These are phyloP conservation scores for Coniella lustricola DNA, from an alignment of 2,329 filamentous ascomycete species.

Conservation along the genomic window DNA sequence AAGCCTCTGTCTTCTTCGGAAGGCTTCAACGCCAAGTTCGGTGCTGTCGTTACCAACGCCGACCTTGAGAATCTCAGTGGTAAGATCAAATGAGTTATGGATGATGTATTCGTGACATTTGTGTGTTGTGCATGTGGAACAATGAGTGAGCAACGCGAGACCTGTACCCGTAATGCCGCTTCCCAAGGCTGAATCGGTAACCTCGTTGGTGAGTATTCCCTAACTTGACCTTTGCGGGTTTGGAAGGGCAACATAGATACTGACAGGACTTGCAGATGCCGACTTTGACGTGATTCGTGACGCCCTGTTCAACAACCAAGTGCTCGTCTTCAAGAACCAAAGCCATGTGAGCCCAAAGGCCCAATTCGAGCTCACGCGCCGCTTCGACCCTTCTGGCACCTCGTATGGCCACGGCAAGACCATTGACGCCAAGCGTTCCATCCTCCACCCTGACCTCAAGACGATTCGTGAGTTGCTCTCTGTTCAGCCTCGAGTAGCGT, in stretches of 20 bases:
- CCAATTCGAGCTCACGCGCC: conserved; percentile 66
- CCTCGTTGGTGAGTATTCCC: conserved; percentile 42
- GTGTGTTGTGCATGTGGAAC: conserved; percentile 4
- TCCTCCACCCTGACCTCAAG: conserved; percentile 73
- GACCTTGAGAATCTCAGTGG: conserved; percentile 57
- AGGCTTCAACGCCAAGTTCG: conserved; percentile 47
- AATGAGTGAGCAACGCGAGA: conserved; percentile 13
- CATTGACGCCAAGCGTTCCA: conserved; percentile 53
- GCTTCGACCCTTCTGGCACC: conserved; percentile 60
- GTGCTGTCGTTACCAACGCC: conserved; percentile 49
- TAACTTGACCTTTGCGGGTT: neutral
- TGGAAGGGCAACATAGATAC: neutral
- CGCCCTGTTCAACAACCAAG: conserved; percentile 60
- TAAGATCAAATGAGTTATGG: conserved; percentile 31
- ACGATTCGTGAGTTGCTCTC: conserved; percentile 46
- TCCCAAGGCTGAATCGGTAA: conserved; percentile 42
- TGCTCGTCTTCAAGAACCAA: conserved; percentile 67
- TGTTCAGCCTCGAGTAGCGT: neutral
- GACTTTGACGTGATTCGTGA: conserved; percentile 58
- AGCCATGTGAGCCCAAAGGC: conserved; percentile 56
- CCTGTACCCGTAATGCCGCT: conserved; percentile 37
- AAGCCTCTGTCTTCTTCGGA: conserved; percentile 30
- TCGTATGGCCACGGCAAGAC: conserved; percentile 73
- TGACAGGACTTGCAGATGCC: conserved; percentile 36
- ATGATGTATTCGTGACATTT: conserved; percentile 15